Evolutionary conservation across 352 stramenopile species (phyloP).

Genomic region (Pythium guiyangense): DNA sequence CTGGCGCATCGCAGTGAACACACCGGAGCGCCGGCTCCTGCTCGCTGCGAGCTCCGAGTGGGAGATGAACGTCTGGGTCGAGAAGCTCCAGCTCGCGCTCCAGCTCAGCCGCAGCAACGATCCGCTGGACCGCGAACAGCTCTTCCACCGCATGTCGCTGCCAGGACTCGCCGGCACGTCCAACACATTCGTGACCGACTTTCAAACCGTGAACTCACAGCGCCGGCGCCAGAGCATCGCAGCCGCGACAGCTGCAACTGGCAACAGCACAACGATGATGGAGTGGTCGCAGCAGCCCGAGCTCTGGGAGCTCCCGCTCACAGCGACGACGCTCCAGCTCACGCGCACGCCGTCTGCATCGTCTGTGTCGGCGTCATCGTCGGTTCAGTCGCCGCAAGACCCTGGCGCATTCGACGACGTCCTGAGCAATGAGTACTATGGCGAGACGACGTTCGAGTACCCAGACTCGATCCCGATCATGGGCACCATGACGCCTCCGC

Average conservation of each 20-base stretch:
- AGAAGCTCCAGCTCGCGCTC: slow-evolving; percentile 29
- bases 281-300: background rate
- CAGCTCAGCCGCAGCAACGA: slow-evolving; percentile 11
- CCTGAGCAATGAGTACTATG: background rate
- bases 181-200: slow-evolving; percentile 5
- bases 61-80: slow-evolving; percentile 48
- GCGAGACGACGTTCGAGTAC: background rate
- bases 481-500: background rate
- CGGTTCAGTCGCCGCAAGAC: background rate
- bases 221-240: slow-evolving; percentile 2
- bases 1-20: slow-evolving; percentile 43
- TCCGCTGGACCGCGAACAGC: background rate
- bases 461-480: background rate
- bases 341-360: background rate
- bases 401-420: background rate
- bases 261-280: too few species aligned
- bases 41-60: slow-evolving; percentile 29
- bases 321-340: background rate
- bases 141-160: slow-evolving; percentile 1
- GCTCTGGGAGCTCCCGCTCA: background rate
- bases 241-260: background rate
- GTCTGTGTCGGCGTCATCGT: background rate
- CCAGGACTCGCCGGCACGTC: background rate
- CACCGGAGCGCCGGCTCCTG: slow-evolving; percentile 24
- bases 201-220: background rate